Evolutionary conservation across 495 filamentous ascomycete species (phyloP), one percentile per base, ranked within the genome.

Genomic region (Hyaloscypha finlandica): DNA sequence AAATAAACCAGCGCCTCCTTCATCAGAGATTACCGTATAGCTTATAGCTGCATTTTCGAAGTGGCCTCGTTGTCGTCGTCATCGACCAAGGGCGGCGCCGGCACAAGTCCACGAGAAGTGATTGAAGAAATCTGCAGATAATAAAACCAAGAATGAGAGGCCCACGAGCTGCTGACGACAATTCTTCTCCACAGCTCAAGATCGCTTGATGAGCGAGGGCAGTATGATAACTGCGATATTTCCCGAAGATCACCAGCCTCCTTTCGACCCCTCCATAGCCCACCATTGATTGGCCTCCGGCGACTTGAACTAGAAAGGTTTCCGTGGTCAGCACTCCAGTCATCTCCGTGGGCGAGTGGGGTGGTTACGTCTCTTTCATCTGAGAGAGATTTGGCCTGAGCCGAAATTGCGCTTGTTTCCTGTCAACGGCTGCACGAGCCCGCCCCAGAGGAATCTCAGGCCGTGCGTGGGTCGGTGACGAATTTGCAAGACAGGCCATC

Each of bases 331-430:
- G 30, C 30, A 32, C 42, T 63, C 60, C 3, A 33, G 33, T 65
- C 63, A 65, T 65, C 35, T 58, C 54, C 29, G 30, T 37, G 3
- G 8, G 56, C 56, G 22, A 59, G 63, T 65, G 54, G 63, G 52
- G 42, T 51, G 35, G 54, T 65, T 66, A 61, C 64, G 64, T 66
- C 64, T 22, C 64, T 32, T 45, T 60, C 55, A 60, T 66, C 30
- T 60, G 37, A 9, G 56, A 66, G 56, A 66, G 64, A 66, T 66
- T 25, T 66, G 45, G 45, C 29, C 56, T 39, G 22, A 53, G 33
- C 42, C 64, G 64, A 54, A 54, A 60, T 60, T 60, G 22, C 55
- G 19, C 39, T 53, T n/a, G 51, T 35, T 64, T 61, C 59, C 22
- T 45, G 35, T 48, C 59, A 8, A 37, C 62, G 32, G 62, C 51